Conservation (phyloP, 2,329 filamentous ascomycete species). For the Arthrocladium fulminans region DNA sequence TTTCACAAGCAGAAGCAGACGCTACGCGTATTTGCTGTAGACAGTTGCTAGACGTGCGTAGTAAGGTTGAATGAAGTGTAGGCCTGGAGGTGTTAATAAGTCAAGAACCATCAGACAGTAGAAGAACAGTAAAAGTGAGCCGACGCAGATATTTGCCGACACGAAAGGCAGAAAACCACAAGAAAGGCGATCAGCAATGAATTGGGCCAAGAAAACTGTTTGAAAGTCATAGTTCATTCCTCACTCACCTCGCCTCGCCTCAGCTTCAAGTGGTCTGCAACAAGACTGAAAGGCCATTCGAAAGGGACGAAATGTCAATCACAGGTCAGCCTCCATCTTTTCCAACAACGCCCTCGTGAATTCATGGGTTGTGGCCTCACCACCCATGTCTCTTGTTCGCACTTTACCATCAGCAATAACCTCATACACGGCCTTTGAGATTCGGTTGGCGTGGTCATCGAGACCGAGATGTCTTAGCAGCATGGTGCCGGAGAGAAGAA, state of each 20-base stretch:
- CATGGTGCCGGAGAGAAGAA: conserved; percentile 94
- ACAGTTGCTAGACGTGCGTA: no score
- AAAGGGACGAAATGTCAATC: conserved; percentile 21
- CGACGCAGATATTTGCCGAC: no score
- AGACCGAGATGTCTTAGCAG: conserved; percentile 93
- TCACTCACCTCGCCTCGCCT: not conserved
- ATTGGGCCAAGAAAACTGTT: not conserved
- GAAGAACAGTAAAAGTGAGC: no score
- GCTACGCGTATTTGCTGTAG: no score
- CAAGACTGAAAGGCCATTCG: not conserved
- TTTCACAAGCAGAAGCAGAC: no score
- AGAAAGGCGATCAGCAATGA: not conserved
- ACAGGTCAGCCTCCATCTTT: conserved; percentile 75
- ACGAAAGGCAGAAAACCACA: no score
- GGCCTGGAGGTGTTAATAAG: no score
- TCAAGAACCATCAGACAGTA: no score
- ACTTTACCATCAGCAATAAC: conserved; percentile 81
- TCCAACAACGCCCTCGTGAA: conserved; percentile 91
- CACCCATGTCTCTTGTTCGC: conserved; percentile 94
- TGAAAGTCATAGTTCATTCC: not conserved
- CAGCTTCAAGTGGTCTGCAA: not conserved
- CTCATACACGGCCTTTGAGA: conserved; percentile 71
- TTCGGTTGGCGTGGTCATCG: conserved; percentile 96
- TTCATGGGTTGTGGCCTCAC: conserved; percentile 77
- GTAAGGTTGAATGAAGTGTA: no score